Evolutionary conservation across 2,329 filamentous ascomycete genomes (phyloP).

Genomic region (Sporothrix protearum): DNA sequence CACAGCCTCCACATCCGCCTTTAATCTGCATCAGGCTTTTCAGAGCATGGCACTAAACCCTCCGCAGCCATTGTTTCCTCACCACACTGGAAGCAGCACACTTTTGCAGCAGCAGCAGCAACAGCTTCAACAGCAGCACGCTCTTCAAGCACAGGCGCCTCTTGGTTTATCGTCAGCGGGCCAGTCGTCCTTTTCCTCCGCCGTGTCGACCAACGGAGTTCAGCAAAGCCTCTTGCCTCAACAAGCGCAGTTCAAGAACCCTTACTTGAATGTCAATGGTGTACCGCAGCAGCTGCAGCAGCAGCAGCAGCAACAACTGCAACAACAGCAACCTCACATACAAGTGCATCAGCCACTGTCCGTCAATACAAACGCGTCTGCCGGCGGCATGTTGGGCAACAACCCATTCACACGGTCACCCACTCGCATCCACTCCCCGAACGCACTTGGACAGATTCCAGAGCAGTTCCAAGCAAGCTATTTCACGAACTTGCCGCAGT

Average conservation of each 20-base stretch:
- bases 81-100: constrained; percentile 61
- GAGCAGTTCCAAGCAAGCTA: constrained; percentile 49
- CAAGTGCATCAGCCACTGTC: constrained; percentile 37
- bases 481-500: constrained; percentile 33
- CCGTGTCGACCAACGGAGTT: neutral
- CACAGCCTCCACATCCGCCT: constrained; percentile 24
- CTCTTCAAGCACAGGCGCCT: neutral
- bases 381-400: constrained; percentile 35
- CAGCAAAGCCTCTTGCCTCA: constrained; percentile 25
- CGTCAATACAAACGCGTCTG: constrained; percentile 39
- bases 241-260: constrained; percentile 42
- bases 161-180: neutral
- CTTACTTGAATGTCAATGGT: constrained; percentile 42
- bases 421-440: constrained; percentile 48
- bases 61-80: constrained; percentile 62
- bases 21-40: constrained; percentile 63
- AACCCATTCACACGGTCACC: constrained; percentile 51
- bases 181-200: constrained; percentile 24
- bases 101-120: constrained; percentile 35
- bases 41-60: constrained; percentile 67
- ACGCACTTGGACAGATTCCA: constrained; percentile 48
- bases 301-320: constrained; percentile 33
- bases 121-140: constrained; percentile 37
- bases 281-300: neutral
- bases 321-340: constrained; percentile 35